Evolutionary conservation across 2,329 filamentous ascomycete genomes (phyloP).

Genomic region (Fusarium phyllophilum): DNA sequence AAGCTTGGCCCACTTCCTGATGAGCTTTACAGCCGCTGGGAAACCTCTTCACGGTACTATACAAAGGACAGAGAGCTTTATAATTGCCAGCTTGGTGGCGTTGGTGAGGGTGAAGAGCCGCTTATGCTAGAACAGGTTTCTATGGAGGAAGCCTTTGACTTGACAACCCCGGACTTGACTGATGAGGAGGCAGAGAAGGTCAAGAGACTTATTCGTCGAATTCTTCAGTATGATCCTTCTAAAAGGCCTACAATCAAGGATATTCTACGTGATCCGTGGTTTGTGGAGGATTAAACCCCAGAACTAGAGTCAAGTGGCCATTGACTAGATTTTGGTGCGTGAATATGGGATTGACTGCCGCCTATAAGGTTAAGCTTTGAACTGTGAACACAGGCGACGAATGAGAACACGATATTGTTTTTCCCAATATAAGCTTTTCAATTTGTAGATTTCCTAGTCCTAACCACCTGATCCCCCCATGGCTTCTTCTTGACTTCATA

Average conservation of each 20-base stretch:
- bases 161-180: neutral
- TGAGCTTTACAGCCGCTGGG: neutral
- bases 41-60: conserved; percentile 4
- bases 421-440: too few species aligned
- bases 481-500: neutral
- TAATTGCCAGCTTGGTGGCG: conserved; percentile 5
- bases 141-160: conserved; percentile 20
- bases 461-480: too few species aligned
- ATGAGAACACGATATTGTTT: too few species aligned
- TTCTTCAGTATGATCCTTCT: neutral
- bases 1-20: neutral
- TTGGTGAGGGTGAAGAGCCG: neutral
- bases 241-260: neutral
- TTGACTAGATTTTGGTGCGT: neutral
- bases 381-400: too few species aligned
- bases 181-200: neutral
- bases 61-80: conserved; percentile 6
- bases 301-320: neutral
- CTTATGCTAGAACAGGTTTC: neutral
- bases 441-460: too few species aligned
- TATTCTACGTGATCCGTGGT: neutral
- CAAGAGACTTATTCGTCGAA: neutral
- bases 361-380: too few species aligned
- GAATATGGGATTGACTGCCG: neutral
- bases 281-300: neutral